These are phyloP conservation scores for Colletotrichum limetticola DNA, from an alignment of 2,329 filamentous ascomycete genomes.

Conservation along the genomic window DNA sequence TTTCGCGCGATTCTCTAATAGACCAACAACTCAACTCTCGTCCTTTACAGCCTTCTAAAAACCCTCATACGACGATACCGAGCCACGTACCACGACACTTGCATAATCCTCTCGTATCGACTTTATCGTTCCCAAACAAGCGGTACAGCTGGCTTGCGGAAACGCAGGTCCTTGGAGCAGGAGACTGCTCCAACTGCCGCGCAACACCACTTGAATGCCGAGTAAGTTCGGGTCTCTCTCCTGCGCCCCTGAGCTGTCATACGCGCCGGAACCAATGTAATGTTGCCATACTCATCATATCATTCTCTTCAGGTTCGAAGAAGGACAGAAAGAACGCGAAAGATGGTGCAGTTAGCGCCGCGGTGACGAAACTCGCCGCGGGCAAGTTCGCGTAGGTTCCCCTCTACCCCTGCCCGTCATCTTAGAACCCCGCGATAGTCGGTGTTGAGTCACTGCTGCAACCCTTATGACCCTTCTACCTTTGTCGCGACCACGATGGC, in stretches of 20 bases:
- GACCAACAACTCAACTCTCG: constrained; percentile 6
- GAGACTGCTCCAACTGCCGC: constrained; percentile 37
- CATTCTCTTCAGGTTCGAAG: constrained; percentile 51
- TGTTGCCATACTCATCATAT: not conserved
- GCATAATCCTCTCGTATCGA: not conserved
- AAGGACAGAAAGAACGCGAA: constrained; percentile 66
- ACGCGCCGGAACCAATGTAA: not conserved
- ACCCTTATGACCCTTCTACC: constrained; percentile 38
- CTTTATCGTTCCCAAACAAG: not conserved
- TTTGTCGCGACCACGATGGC: constrained; percentile 25
- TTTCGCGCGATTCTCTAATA: constrained; percentile 12
- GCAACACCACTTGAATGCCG: constrained; percentile 37
- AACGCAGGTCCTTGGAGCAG: constrained; percentile 34
- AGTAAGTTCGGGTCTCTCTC: constrained; percentile 29
- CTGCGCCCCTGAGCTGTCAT: not conserved
- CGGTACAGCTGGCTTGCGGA: constrained; percentile 33
- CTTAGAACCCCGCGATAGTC: constrained; percentile 30
- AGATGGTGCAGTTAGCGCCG: constrained; percentile 63
- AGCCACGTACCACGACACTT: not conserved
- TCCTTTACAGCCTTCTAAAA: not conserved
- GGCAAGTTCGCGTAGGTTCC: constrained; percentile 62
- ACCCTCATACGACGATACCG: constrained; percentile 8
- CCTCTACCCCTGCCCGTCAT: constrained; percentile 6
- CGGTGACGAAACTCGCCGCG: constrained; percentile 63
- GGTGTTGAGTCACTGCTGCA: constrained; percentile 41